Base-by-base conservation (phyloP, 164 flowering plant genomes). In the Piper betle region DNA sequence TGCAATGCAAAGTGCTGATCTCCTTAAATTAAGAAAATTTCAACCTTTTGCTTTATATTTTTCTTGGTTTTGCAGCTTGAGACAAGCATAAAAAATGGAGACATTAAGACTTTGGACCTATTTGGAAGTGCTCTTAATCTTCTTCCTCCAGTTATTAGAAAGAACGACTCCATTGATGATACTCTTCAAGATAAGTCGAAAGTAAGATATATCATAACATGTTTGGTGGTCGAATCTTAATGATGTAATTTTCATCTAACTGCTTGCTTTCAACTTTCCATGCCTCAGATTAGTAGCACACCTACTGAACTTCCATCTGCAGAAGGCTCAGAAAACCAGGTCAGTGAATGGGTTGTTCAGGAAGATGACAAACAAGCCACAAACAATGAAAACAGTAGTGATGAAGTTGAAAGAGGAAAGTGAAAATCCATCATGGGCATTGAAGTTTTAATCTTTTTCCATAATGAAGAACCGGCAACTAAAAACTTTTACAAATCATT, bases 51-150 rank as follows among this genome's bases (percentile, higher is more conserved):
- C 13, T 18, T 18, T 13, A 52, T 40, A 43, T n/a, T 43, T 10
- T 41, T 55, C n/a, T 42, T 37, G 48, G 48, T 50, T 68, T 69
- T 57, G 75, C 81, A 91, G 98, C 82, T 93, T 38, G 97, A 93
- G 76, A 86, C 87, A 75, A 83, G 94, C 64, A 81, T 87, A 37
- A 75, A 63, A 55, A 85, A 82, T 71, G 96, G 96, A 64, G 97
- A 93, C 73, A 13, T 93, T 63, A 76, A 81, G 69, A 80, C 79
- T 17, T 72, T 81, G 62, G 84, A 78, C 62, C 63, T 84, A 57
- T 86, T 89, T 66, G 74, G 64, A 25, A 73, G 76, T 55, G 71
- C 72, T 63, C 62, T 65, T 25, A 76, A 77, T 59, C 43, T 54
- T 60, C 41, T 74, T 46, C 66, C 80, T 53, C 73, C 79, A 5